A percentile compares a stretch with the other conserved stretches of the same genome.
Evolutionary conservation across 2,329 filamentous ascomycete species (phyloP).

Genomic region (Achaetomium macrosporum): DNA sequence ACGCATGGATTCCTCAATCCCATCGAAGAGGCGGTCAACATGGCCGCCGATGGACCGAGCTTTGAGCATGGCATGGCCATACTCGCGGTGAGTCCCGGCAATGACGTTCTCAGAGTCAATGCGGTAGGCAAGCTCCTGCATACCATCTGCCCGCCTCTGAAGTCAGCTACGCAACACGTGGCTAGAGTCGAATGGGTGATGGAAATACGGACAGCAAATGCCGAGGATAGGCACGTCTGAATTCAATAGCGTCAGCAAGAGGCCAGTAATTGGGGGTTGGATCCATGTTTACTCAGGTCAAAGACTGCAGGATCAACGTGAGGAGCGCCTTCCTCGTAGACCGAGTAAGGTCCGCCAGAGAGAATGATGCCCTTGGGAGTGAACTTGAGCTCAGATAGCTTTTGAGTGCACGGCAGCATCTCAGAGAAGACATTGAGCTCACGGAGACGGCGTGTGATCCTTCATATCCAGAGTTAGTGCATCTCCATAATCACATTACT

Average conservation of each 20-base stretch:
- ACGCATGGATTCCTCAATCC: slow-evolving; percentile 62
- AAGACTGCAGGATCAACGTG: slow-evolving; percentile 77
- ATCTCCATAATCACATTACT: not conserved
- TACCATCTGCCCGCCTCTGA: slow-evolving; percentile 34
- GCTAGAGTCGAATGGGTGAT: not conserved
- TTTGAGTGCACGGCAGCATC: slow-evolving; percentile 82
- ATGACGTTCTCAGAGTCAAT: slow-evolving; percentile 40
- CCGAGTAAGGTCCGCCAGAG: slow-evolving; percentile 54
- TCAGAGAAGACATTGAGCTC: slow-evolving; percentile 57
- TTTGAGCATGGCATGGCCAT: slow-evolving; percentile 46
- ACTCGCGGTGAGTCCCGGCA: slow-evolving; percentile 24
- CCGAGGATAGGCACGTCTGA: slow-evolving; percentile 31
- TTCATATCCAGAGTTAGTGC: slow-evolving; percentile 10
- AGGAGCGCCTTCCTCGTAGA: slow-evolving; percentile 62
- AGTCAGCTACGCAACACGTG: slow-evolving; percentile 2
- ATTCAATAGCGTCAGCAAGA: slow-evolving; percentile 18
- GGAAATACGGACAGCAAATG: slow-evolving; percentile 26
- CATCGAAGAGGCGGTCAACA: slow-evolving; percentile 73
- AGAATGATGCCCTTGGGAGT: slow-evolving; percentile 81
- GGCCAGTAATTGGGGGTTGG: slow-evolving; percentile 40
- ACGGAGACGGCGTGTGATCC: slow-evolving; percentile 21
- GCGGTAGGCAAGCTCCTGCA: slow-evolving; percentile 70
- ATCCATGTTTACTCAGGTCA: slow-evolving; percentile 49
- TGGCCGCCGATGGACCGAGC: slow-evolving; percentile 34
- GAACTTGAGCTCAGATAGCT: slow-evolving; percentile 68